Conservation (phyloP, 495 filamentous ascomycete genomes). For the Filosporella fistucella region DNA sequence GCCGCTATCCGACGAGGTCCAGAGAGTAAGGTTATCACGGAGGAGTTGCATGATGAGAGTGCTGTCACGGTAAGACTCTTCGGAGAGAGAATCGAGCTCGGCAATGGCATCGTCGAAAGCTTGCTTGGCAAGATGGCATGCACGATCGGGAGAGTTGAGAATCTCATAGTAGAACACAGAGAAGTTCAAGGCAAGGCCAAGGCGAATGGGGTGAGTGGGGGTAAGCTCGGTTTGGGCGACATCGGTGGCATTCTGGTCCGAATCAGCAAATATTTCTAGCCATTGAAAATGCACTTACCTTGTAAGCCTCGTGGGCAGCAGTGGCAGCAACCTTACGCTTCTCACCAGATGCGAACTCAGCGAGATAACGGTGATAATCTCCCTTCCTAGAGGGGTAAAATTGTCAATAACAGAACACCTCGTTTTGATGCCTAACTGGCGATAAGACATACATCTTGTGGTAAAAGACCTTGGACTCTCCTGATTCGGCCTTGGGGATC, state of each 20-base stretch:
- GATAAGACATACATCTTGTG: constrained; percentile 90
- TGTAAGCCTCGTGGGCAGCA: constrained; percentile 97
- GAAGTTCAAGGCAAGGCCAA: constrained; percentile 98
- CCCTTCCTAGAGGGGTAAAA: constrained; percentile 72
- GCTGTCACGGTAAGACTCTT: constrained; percentile 99
- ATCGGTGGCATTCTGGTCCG: constrained; percentile 82
- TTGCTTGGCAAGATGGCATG: constrained; percentile 98
- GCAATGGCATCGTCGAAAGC: constrained; percentile 99
- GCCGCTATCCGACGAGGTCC: constrained; percentile 92
- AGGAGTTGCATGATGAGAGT: constrained; percentile 99
- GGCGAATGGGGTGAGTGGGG: constrained; percentile 96
- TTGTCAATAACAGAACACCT: constrained; percentile 13
- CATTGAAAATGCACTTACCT: constrained; percentile 68
- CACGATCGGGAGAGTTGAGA: constrained; percentile 96
- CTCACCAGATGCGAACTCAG: constrained; percentile 97
- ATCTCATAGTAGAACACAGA: constrained; percentile 99
- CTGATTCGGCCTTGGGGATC: constrained; percentile 96
- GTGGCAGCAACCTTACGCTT: constrained; percentile 98
- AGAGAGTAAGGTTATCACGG: constrained; percentile 98
- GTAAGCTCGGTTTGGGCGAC: constrained; percentile 97
- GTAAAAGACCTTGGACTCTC: constrained; percentile 99
- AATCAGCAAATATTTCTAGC: background rate
- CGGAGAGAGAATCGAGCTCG: constrained; percentile 96
- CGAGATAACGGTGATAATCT: constrained; percentile 99
- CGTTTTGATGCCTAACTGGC: background rate